Evolutionary conservation across 2,329 filamentous ascomycete species (phyloP), one percentile per base, ranked within the genome.

Genomic region (Rhinocladiella mackenziei): DNA sequence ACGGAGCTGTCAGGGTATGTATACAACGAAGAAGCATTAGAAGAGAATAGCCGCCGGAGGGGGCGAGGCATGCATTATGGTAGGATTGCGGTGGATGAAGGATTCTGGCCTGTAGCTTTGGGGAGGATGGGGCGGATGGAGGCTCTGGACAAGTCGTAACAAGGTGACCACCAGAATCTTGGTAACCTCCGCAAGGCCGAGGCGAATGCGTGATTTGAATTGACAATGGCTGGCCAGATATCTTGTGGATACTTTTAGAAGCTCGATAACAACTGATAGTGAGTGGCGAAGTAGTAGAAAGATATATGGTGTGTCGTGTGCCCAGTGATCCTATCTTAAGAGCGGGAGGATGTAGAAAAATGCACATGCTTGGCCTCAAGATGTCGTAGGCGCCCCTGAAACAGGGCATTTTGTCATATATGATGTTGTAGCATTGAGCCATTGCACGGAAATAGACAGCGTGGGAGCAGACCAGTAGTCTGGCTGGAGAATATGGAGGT

Each of bases 361-460:
- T 13, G 48, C 44, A 48, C 44, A 48, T 51, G 44, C 39, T 46
- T n/a, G n/a, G n/a, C n/a, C n/a, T n/a, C n/a, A n/a, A n/a, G n/a
- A n/a, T n/a, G n/a, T n/a, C n/a, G n/a, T n/a, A n/a, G n/a, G n/a
- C n/a, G n/a, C n/a, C n/a, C n/a, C n/a, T n/a, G n/a, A n/a, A n/a
- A n/a, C n/a, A n/a, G n/a, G n/a, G n/a, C n/a, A n/a, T n/a, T n/a
- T n/a, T n/a, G n/a, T n/a, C n/a, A n/a, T n/a, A n/a, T n/a, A n/a
- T n/a, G n/a, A n/a, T n/a, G n/a, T n/a, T n/a, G n/a, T 47, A 44
- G 48, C 34, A 36, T 43, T 30, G 33, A 43, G 20, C 26, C n/a
- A n/a, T n/a, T n/a, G n/a, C n/a, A n/a, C n/a, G n/a, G n/a, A n/a
- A n/a, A n/a, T n/a, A n/a, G n/a, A n/a, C n/a, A n/a, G n/a, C n/a